Base-by-base conservation (phyloP, 805 yeast genomes). In the Myxozyma lipomycoides region DNA sequence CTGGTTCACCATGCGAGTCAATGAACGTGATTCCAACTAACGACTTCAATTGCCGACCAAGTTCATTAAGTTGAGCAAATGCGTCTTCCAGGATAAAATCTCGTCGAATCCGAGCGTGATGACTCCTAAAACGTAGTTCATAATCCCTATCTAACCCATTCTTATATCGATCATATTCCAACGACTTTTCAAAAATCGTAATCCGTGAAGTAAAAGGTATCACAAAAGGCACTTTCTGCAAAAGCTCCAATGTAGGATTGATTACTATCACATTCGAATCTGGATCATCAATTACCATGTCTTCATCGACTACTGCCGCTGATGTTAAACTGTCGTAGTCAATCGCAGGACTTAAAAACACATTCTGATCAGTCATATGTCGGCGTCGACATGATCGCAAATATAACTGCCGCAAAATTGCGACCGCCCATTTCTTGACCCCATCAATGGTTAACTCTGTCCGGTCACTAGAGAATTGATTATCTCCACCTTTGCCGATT, bases 71-170 rank as follows among this genome's bases (percentile, higher is more conserved):
- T 4, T 73, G 73, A 1, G 74, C 70, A 63, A 73, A 86, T 0
- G 96, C 90, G 69, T 88, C 96, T 32, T 81, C 83, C 10, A 89
- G 65, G n/a, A 86, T 57, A 54, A 76, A 70, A 4, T 82, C 88
- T 54, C 98, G 76, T 42, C 86, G 74, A 15, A 91, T 78, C 1
- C 74, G 73, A 0, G 83, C 90, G 1, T 62, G 51, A 24, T 64
- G 46, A 24, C 42, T 37, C 35, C 55, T 32, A 42, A 40, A 53
- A 38, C 50, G 48, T 15, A 42, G 50, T 42, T 48, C 41, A 10
- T 63, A 48, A 23, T 55, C 57, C 21, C 63, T 49, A 46, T 61
- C 58, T 40, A 24, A 43, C 21, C 48, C 53, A 25, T 21, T n/a
- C 43, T 36, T 45, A 3, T 63, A 63, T 52, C 72, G 70, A 61